Percentiles rank a stretch among this genome's conserved stretches.
Evolutionary conservation across 2,329 filamentous ascomycete genomes (phyloP).

Genomic region (Diaporthe sp.): DNA sequence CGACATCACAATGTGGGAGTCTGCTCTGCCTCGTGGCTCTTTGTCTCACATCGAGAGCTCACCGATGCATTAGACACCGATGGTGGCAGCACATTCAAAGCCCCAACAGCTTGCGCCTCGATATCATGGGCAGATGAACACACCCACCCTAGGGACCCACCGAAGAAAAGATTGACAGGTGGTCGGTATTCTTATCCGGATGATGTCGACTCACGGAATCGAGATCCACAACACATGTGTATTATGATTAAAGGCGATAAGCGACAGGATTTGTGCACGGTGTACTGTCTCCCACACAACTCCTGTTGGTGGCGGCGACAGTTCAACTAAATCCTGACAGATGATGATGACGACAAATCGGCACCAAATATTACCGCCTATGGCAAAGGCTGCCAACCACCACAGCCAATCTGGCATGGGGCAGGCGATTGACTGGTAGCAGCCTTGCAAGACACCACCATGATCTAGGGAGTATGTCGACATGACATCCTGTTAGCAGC

Average conservation of each 20-base stretch:
- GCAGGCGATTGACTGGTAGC: neutral
- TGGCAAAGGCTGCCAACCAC: conserved; percentile 19
- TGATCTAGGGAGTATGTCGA: neutral
- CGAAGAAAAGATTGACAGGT: conserved; percentile 25
- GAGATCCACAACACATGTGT: conserved; percentile 4
- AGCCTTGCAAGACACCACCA: conserved; percentile 4
- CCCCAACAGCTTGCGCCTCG: conserved; percentile 15
- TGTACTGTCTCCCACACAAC: conserved; percentile 15
- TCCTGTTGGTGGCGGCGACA: conserved; percentile 29
- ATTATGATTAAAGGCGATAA: conserved; percentile 11
- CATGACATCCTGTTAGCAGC: neutral
- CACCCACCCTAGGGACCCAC: conserved; percentile 18
- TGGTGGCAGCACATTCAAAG: conserved; percentile 1
- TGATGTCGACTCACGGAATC: conserved; percentile 1
- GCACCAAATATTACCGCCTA: conserved; percentile 13
- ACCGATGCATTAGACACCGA: neutral
- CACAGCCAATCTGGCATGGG: conserved; percentile 18
- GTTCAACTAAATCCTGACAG: conserved; percentile 24
- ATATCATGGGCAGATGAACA: conserved; percentile 28
- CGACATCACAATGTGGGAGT: conserved; percentile 25
- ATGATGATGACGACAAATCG: conserved; percentile 36
- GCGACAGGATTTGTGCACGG: conserved; percentile 13
- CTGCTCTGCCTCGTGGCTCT: conserved; percentile 10
- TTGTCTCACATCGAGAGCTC: conserved; percentile 24
- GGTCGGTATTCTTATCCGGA: conserved; percentile 19